A percentile compares a stretch with the other conserved stretches of the same genome.
These are phyloP conservation scores for Stygiomarasmius scandens DNA, from an alignment of 1,284 basidiomycete species.

Conservation along the genomic window DNA sequence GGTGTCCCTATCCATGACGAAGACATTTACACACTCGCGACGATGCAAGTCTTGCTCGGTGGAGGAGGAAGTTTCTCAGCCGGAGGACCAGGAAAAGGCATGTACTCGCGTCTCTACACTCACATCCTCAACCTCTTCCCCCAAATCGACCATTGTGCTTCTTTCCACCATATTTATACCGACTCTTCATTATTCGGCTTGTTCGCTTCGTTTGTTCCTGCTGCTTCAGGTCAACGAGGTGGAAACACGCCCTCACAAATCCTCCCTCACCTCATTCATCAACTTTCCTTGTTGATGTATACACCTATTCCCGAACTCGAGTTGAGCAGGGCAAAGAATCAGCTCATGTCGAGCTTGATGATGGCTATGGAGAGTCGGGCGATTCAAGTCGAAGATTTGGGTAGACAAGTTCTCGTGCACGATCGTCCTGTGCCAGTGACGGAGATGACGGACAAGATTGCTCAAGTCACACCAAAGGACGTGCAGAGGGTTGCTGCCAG, in stretches of 20 bases:
- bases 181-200: conserved; percentile 95
- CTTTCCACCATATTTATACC: conserved; percentile 97
- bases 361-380: conserved; percentile 95
- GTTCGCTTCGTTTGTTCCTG: conserved; percentile 86
- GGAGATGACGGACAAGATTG: conserved; percentile 93
- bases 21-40: conserved; percentile 94
- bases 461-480: conserved; percentile 74
- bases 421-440: conserved; percentile 83
- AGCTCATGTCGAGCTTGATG: conserved; percentile 91
- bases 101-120: conserved; percentile 98
- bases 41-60: conserved; percentile 93
- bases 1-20: conserved; percentile 91
- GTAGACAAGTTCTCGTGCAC: conserved; percentile 89
- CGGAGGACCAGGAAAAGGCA: conserved; percentile 97
- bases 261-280: conserved; percentile 85
- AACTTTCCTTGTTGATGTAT: conserved; percentile 76
- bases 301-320: conserved; percentile 69
- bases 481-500: conserved; percentile 75
- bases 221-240: conserved; percentile 52
- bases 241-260: conserved; percentile 73
- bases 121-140: conserved; percentile 95
- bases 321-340: conserved; percentile 90
- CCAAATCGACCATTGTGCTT: conserved; percentile 95
- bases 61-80: conserved; percentile 97
- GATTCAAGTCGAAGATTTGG: conserved; percentile 90